Conservation (phyloP, 768 basidiomycete genomes). For the Boletales sp. region DNA sequence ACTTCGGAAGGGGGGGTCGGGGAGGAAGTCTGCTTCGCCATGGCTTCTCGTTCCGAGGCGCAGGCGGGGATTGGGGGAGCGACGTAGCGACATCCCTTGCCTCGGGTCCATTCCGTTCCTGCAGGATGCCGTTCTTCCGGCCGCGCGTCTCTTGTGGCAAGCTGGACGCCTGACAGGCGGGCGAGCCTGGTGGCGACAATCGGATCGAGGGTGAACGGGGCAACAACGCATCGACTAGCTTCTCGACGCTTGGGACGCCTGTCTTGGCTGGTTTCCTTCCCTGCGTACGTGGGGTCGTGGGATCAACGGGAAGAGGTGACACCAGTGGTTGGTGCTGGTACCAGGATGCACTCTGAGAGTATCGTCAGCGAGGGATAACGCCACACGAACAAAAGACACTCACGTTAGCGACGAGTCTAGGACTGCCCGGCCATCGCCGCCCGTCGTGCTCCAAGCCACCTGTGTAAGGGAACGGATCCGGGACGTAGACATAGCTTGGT, state of each 20-base stretch:
- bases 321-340: constrained; percentile 14
- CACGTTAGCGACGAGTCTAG: constrained; percentile 11
- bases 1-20: constrained; percentile 30
- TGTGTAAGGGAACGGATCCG: constrained; percentile 3
- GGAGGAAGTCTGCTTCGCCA: constrained; percentile 29
- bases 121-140: neutral
- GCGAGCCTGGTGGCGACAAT: constrained; percentile 17
- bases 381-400: neutral
- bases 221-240: constrained; percentile 11
- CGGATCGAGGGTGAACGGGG: constrained; percentile 17
- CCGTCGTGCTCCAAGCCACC: constrained; percentile 1
- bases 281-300: neutral
- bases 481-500: constrained; percentile 4
- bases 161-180: neutral
- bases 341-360: constrained; percentile 6
- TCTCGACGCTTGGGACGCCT: constrained; percentile 9
- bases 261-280: neutral
- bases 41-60: constrained; percentile 4
- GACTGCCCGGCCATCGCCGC: constrained; percentile 11
- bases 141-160: constrained; percentile 1
- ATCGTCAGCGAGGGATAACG: neutral
- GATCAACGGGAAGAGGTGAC: constrained; percentile 1
- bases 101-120: neutral
- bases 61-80: neutral
- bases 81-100: neutral